A percentile compares a stretch with the other conserved stretches of the same genome.
Conservation (phyloP, 768 basidiomycete species). For the Xerocomellus amylosporus region DNA sequence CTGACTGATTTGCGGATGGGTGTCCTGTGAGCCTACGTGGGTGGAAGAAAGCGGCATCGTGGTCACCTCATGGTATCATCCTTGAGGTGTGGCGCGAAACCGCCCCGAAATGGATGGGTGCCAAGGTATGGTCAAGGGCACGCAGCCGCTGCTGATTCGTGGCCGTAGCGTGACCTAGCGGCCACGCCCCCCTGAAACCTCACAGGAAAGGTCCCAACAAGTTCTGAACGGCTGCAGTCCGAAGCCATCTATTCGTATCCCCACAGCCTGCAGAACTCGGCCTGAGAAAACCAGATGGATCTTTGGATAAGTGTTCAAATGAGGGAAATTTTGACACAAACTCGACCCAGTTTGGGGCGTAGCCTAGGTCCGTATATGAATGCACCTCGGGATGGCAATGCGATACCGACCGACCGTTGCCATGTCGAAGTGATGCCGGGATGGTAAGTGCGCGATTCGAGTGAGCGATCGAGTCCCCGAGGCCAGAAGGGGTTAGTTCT, state of each 20-base stretch:
- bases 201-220: slow-evolving; percentile 21
- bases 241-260: slow-evolving; percentile 26
- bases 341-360: slow-evolving; percentile 16
- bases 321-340: slow-evolving; percentile 23
- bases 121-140: slow-evolving; percentile 30
- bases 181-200: slow-evolving; percentile 18
- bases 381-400: slow-evolving; percentile 2
- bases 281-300: slow-evolving; percentile 26
- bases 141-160: slow-evolving; percentile 18
- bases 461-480: slow-evolving; percentile 29
- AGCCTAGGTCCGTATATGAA: slow-evolving; percentile 9
- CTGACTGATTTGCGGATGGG: slow-evolving; percentile 26
- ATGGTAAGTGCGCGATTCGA: slow-evolving; percentile 18
- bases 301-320: slow-evolving; percentile 13
- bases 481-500: slow-evolving; percentile 22
- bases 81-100: slow-evolving; percentile 30
- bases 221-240: slow-evolving; percentile 11
- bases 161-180: slow-evolving; percentile 12
- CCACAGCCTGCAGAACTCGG: slow-evolving; percentile 22
- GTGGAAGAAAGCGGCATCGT: slow-evolving; percentile 35
- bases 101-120: slow-evolving; percentile 29
- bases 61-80: slow-evolving; percentile 34
- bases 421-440: slow-evolving; percentile 19
- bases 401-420: slow-evolving; percentile 22
- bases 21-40: slow-evolving; percentile 22